Conservation (phyloP, 768 basidiomycete species). For the Ephemerocybe angulata region DNA sequence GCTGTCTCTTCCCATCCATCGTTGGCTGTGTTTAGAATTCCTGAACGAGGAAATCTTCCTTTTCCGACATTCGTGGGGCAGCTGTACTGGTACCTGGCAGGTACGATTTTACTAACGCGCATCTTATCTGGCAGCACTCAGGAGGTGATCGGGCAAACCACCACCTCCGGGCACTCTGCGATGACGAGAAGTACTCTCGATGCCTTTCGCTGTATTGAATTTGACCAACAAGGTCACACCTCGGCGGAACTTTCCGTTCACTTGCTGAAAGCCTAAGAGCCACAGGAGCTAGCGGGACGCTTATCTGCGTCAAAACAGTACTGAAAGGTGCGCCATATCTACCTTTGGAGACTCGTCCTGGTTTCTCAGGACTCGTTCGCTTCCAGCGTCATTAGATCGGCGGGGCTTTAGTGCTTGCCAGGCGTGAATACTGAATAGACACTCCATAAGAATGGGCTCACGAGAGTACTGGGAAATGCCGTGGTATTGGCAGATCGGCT, state of each 20-base stretch:
- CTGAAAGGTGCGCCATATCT: not conserved
- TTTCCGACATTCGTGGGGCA: slow-evolving; percentile 2
- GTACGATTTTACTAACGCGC: not conserved
- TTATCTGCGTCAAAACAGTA: not conserved
- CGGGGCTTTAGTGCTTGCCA: not conserved
- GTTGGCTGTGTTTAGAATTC: not conserved
- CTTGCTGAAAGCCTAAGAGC: not conserved
- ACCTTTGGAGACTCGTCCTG: no score
- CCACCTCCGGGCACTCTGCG: not conserved
- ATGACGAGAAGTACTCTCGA: not conserved
- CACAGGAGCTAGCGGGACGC: not conserved
- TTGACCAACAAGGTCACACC: not conserved
- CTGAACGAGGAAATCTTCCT: slow-evolving; percentile 5
- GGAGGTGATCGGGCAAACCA: not conserved
- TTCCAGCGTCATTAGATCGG: not conserved
- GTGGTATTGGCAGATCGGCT: slow-evolving; percentile 11
- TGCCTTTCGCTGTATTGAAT: not conserved
- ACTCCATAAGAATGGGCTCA: not conserved
- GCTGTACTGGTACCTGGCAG: no score
- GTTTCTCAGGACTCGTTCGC: not conserved
- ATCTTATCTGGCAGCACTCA: not conserved
- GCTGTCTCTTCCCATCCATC: no score
- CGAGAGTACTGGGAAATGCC: slow-evolving; percentile 1
- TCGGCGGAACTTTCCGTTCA: not conserved
- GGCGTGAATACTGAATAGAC: not conserved